Percentiles rank a stretch among this genome's conserved stretches.
These are phyloP conservation scores for Eimeria necatrix DNA, from an alignment of 169 alveolate genomes.

Conservation along the genomic window DNA sequence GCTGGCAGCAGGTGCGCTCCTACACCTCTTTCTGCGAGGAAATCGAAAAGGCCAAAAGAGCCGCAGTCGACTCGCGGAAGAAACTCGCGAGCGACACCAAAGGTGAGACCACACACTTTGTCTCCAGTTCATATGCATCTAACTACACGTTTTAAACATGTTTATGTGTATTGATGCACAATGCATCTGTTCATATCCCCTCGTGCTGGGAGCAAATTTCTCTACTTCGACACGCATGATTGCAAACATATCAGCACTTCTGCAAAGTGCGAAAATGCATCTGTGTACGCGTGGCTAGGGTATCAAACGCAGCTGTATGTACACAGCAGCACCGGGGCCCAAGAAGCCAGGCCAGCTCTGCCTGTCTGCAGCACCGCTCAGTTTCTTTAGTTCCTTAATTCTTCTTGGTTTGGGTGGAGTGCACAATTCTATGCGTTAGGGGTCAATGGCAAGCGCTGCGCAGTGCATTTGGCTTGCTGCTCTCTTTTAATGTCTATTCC, in stretches of 20 bases:
- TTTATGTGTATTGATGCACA: not conserved
- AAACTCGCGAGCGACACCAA: slow-evolving; percentile 71
- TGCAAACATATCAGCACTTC: not conserved
- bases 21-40: slow-evolving; percentile 29
- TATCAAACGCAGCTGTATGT: no score
- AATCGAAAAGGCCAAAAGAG: slow-evolving; percentile 34
- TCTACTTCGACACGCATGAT: not conserved
- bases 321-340: no score
- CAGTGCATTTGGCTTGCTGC: not conserved
- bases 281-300: no score
- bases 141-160: not conserved
- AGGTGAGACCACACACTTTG: slow-evolving; percentile 11
- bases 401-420: no score
- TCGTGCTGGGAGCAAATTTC: not conserved
- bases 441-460: no score
- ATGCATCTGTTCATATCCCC: not conserved
- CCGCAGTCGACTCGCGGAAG: slow-evolving; percentile 36
- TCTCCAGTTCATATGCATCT: not conserved
- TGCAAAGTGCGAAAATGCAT: not conserved
- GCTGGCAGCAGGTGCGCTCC: slow-evolving; percentile 43
- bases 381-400: no score
- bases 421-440: no score
- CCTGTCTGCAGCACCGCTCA: no score
- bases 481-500: not conserved
- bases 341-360: no score